A percentile compares a stretch with the other conserved stretches of the same genome.
Conservation (phyloP, 352 stramenopile genomes). For the Phytophthora citricola region DNA sequence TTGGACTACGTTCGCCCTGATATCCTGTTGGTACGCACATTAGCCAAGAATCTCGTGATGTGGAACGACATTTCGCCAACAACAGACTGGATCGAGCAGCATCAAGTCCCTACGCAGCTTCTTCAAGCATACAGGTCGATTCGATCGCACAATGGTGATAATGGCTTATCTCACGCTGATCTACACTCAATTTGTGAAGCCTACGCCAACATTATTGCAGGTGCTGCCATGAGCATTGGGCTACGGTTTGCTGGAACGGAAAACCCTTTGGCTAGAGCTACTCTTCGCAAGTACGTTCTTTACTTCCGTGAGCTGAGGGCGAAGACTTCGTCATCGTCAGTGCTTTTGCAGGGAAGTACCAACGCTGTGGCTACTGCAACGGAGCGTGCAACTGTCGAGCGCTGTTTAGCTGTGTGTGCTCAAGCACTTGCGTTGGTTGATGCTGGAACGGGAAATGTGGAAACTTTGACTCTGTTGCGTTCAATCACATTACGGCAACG, state of each 20-base stretch:
- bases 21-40: slow-evolving; percentile 93
- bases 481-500: slow-evolving; percentile 80
- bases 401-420: slow-evolving; percentile 92
- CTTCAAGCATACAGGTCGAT: slow-evolving; percentile 53
- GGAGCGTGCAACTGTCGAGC: slow-evolving; percentile 92
- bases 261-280: slow-evolving; percentile 55
- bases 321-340: slow-evolving; percentile 45
- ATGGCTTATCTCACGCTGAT: slow-evolving; percentile 62
- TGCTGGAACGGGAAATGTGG: slow-evolving; percentile 95
- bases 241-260: slow-evolving; percentile 95
- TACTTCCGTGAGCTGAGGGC: slow-evolving; percentile 80
- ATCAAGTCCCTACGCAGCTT: slow-evolving; percentile 68
- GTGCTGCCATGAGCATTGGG: slow-evolving; percentile 95
- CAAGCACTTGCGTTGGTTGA: slow-evolving; percentile 96
- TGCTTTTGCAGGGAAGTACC: slow-evolving; percentile 36
- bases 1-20: slow-evolving; percentile 97
- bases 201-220: slow-evolving; percentile 95
- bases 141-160: slow-evolving; percentile 14
- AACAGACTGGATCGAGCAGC: slow-evolving; percentile 89
- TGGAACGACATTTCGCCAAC: slow-evolving; percentile 95
- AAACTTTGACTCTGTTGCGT: slow-evolving; percentile 93
- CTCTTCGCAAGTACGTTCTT: slow-evolving; percentile 68
- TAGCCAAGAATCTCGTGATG: slow-evolving; percentile 95
- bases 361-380: slow-evolving; percentile 65
- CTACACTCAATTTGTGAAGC: slow-evolving; percentile 93